These are phyloP conservation scores for Trichocladium uniseriatum DNA, from an alignment of 495 filamentous ascomycete genomes.

Conservation along the genomic window DNA sequence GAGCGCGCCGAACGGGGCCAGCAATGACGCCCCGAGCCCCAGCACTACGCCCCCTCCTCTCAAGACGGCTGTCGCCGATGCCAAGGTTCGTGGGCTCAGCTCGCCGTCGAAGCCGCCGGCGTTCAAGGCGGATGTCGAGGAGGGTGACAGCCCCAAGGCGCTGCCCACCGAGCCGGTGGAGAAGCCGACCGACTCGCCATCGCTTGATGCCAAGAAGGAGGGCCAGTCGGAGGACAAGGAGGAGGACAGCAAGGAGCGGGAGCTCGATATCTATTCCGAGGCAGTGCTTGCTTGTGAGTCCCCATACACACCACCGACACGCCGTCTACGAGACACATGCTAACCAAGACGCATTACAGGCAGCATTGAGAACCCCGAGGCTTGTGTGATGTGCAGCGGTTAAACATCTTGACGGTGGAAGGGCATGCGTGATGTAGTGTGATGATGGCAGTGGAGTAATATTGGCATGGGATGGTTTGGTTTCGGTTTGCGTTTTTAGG, in stretches of 20 bases:
- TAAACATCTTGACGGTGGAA: constrained; percentile 23
- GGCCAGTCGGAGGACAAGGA: constrained; percentile 47
- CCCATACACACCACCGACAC: background rate
- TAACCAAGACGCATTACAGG: constrained; percentile 30
- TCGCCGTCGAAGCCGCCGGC: constrained; percentile 40
- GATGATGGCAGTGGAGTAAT: constrained; percentile 7
- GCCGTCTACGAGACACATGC: background rate
- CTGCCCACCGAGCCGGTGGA: constrained; percentile 59
- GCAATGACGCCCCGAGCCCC: constrained; percentile 53
- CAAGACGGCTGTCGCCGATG: constrained; percentile 29
- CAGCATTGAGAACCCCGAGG: constrained; percentile 87
- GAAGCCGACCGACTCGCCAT: constrained; percentile 45
- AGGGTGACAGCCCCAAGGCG: constrained; percentile 67
- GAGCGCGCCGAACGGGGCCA: constrained; percentile 20
- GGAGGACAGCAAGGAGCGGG: constrained; percentile 56
- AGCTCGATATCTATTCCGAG: constrained; percentile 88
- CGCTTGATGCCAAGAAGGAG: constrained; percentile 41
- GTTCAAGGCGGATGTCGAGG: constrained; percentile 59
- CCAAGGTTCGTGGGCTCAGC: constrained; percentile 34
- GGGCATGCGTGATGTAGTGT: constrained; percentile 8
- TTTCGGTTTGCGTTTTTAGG: background rate
- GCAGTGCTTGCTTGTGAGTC: constrained; percentile 75
- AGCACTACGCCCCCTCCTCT: constrained; percentile 48
- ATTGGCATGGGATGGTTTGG: background rate
- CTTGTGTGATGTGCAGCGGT: constrained; percentile 86